Conservation (phyloP, 495 filamentous ascomycete species). For the Rostrohypoxylon terebratum region DNA sequence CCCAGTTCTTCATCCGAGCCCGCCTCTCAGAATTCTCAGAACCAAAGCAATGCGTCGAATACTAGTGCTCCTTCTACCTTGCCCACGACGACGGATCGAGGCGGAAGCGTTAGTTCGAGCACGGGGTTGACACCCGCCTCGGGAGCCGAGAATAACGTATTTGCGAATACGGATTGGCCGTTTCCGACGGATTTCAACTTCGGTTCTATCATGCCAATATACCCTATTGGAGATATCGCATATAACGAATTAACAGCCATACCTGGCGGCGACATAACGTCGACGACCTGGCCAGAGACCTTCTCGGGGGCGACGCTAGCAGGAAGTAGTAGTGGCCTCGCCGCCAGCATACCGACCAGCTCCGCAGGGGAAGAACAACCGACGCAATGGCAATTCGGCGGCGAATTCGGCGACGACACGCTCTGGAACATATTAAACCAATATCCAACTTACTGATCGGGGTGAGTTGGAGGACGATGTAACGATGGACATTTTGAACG, state of each 20-base stretch:
- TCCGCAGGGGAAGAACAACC: slow-evolving; percentile 32
- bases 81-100: slow-evolving; percentile 28
- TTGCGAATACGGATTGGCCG: slow-evolving; percentile 47
- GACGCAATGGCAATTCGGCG: slow-evolving; percentile 50
- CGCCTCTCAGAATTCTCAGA: slow-evolving; percentile 37
- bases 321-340: slow-evolving; percentile 17
- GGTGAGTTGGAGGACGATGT: slow-evolving; percentile 1
- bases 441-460: slow-evolving; percentile 48
- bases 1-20: slow-evolving; percentile 37
- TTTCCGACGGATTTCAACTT: slow-evolving; percentile 60
- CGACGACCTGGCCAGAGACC: slow-evolving; percentile 36
- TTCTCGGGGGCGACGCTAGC: slow-evolving; percentile 28
- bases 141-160: slow-evolving; percentile 29
- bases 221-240: slow-evolving; percentile 64
- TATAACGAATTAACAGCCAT: slow-evolving; percentile 62
- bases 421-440: slow-evolving; percentile 67
- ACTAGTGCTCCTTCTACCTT: slow-evolving; percentile 9
- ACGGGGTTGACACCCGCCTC: slow-evolving; percentile 39
- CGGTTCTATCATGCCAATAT: slow-evolving; percentile 63
- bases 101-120: slow-evolving; percentile 32
- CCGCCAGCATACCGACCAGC: slow-evolving; percentile 18
- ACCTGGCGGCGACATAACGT: slow-evolving; percentile 38
- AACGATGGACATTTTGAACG: slow-evolving; percentile 3
- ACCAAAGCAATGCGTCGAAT: slow-evolving; percentile 30
- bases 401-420: slow-evolving; percentile 64